Base-by-base conservation (phyloP, 2,329 filamentous ascomycete species). In the Purpureocillium takamizusanense region DNA sequence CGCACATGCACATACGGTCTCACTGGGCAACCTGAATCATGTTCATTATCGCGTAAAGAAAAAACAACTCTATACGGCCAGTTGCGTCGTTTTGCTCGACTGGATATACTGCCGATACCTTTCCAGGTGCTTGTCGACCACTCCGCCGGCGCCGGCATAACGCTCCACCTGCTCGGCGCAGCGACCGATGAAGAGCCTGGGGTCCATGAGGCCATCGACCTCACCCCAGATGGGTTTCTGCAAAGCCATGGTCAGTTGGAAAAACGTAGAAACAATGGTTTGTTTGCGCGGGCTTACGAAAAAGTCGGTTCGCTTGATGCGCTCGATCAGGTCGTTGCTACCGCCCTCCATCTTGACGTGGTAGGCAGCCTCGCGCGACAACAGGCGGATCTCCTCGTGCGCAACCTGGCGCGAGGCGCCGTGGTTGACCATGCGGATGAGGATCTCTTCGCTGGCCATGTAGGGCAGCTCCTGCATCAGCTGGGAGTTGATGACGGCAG, bases 321-420 rank as follows among this genome's bases (percentile, higher is more conserved):
- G 69, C 45, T 86, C 78, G 12, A 95, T 77, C 3, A 95, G 70
- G 56, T 95, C 87, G 54, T 95, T 95, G 38, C 76, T 66, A 49
- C 80, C 78, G 28, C 86, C 86, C 59, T 72, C 60, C 32, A 64
- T 51, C 56, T 72, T 70, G 23, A 72, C 67, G 31, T 82, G 78
- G 25, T 71, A 68, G 32, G 72, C 75, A 0, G 87, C 86, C 62
- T 94, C 69, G 63, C 88, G 83, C 2, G 76, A 85, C 33, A 95
- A 72, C 2, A 95, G 83, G 7, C 83, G 81, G 52, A 95, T 89
- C 60, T 90, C 67, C 65, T 95, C 88, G 61, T 95, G 88, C 1
- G 86, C 83, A 17, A 89, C 85, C 57, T 94, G 86, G 36, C 87
- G 69, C 9, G 77, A 84, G 21, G 69, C 73, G 25, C 85, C 86